Base-by-base conservation (phyloP, 2,329 filamentous ascomycete genomes). In the Byssochlamys sp. region DNA sequence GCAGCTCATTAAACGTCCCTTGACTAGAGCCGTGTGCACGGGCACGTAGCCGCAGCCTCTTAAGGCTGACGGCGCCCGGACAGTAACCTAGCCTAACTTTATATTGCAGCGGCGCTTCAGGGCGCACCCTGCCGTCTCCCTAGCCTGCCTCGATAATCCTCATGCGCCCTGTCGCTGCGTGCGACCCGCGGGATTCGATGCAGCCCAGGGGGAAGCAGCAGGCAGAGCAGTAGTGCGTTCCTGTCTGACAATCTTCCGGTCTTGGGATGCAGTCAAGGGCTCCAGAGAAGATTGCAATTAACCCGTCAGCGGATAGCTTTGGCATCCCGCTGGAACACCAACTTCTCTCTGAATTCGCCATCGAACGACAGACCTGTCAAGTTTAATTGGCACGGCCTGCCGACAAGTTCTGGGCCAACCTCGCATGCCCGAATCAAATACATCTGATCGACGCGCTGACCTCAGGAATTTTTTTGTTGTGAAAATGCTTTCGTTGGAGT, bases 1-100 rank as follows among this genome's bases (percentile, higher is more conserved):
- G 25, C 49, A 28, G 49, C 49, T 51, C 49, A 51, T 51, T 28
- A 51, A 28, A 51, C 24, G 14, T 51, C 27, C 25, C 49, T 51
- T 51, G 27, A 31, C 52, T 31, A 53, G 52, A 56, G 55, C 60
- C 57, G 58, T 60, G 62, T 58, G 51, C 59, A 57, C 57, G 59
- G 59, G 57, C 57, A 54, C 35, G 50, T 53, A 58, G 51, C 63
- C 62, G 65, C 65, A 69, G 69, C 69, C 69, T 63, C 60, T 67
- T 67, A 72, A 71, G 70, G 66, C 69, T 71, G 67, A 70, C 64
- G 64, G 62, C 56, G 59, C 60, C 62, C 52, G 53, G 56, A 51
- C 58, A 56, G 55, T 56, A 52, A 54, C 39, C 31, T 51, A 51
- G 49, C 49, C 49, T 28, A 51, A 51, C 49, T 51, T 51, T 51